phyloP scores from a whole-genome alignment of 208 protist species.

The Lotmaria passim region DNA sequence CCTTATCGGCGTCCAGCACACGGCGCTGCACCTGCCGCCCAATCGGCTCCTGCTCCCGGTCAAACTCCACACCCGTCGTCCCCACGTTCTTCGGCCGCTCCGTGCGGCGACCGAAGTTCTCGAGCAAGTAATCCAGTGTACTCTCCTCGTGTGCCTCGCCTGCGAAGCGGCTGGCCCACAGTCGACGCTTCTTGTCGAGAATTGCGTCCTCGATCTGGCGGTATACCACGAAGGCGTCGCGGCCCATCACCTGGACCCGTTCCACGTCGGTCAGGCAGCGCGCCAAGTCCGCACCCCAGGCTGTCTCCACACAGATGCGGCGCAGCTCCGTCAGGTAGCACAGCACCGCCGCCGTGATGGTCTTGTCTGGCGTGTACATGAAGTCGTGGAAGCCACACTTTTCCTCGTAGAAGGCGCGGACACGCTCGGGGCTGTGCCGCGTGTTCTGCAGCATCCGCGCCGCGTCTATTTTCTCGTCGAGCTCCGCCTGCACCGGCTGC shows the following conservation, averaged over 20 bases:
- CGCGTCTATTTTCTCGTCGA: constrained; percentile 84
- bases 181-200: constrained; percentile 78
- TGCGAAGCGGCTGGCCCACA: constrained; percentile 85
- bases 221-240: constrained; percentile 76
- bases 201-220: constrained; percentile 82
- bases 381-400: constrained; percentile 92
- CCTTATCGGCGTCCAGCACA: constrained; percentile 85
- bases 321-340: constrained; percentile 79
- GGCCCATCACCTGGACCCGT: constrained; percentile 73
- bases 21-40: constrained; percentile 89
- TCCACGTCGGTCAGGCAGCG: constrained; percentile 72
- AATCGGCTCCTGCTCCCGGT: constrained; percentile 92
- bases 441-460: constrained; percentile 83
- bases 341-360: constrained; percentile 81
- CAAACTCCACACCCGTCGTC: constrained; percentile 87
- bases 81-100: constrained; percentile 69
- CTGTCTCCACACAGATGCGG: constrained; percentile 68
- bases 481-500: constrained; percentile 41
- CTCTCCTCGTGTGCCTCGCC: constrained; percentile 86
- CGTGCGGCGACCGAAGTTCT: constrained; percentile 88
- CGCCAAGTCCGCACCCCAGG: constrained; percentile 75
- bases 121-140: constrained; percentile 88
- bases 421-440: constrained; percentile 67
- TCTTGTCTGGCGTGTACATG: constrained; percentile 87
- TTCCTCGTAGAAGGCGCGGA: constrained; percentile 87